Evolutionary conservation across 192 early-diverging fungal genomes (phyloP).

Genomic region (Coemansia sp.): DNA sequence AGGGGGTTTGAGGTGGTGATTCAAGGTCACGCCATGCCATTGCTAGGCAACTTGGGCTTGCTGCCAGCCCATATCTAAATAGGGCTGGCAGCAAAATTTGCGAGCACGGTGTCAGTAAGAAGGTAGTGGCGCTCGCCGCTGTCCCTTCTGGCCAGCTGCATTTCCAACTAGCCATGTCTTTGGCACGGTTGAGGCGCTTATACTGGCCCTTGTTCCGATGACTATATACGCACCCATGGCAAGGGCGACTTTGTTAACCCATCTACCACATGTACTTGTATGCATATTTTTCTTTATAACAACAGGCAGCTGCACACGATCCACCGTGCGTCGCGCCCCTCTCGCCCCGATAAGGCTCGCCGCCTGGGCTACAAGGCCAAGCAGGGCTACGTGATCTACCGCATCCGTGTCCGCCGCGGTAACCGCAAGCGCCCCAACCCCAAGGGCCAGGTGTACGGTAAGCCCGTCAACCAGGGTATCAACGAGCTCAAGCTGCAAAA

Average conservation of each 20-base stretch:
- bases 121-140: background rate
- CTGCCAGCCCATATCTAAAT: background rate
- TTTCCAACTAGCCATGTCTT: slow-evolving; percentile 43
- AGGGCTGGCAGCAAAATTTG: slow-evolving; percentile 44
- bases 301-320: slow-evolving; percentile 96
- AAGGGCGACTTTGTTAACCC: slow-evolving; percentile 47
- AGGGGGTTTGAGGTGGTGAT: slow-evolving; percentile 15
- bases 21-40: slow-evolving; percentile 48
- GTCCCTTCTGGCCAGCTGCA: slow-evolving; percentile 34
- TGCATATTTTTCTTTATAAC: background rate
- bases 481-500: slow-evolving; percentile 99
- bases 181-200: slow-evolving; percentile 58
- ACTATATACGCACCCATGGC: slow-evolving; percentile 31
- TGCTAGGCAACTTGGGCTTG: slow-evolving; percentile 59
- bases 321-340: slow-evolving; percentile 98
- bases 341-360: slow-evolving; percentile 99
- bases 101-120: slow-evolving; percentile 40
- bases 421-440: slow-evolving; percentile 95
- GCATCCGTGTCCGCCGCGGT: slow-evolving; percentile 98
- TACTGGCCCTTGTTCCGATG: slow-evolving; percentile 58
- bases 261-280: background rate
- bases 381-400: slow-evolving; percentile 99
- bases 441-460: slow-evolving; percentile 99
- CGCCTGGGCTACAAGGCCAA: slow-evolving; percentile 99
- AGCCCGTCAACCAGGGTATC: slow-evolving; percentile 98